These are phyloP conservation scores for Amanita subjunquillea DNA, from an alignment of 768 basidiomycete genomes.

Conservation along the genomic window DNA sequence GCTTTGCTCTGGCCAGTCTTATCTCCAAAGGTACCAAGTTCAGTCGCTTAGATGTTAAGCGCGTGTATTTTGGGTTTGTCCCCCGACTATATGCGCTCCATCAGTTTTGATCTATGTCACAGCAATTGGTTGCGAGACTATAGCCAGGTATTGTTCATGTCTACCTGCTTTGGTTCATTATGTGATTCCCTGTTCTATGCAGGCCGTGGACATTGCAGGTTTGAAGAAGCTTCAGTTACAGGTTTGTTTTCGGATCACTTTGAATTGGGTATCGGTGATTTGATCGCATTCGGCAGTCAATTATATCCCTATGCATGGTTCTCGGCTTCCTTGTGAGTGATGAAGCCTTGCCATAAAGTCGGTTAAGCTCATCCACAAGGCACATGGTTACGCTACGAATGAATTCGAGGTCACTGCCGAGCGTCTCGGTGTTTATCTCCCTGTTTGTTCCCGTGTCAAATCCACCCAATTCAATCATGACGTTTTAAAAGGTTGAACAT, in stretches of 20 bases:
- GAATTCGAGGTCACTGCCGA: constrained; percentile 84
- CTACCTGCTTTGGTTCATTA: neutral
- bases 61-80: constrained; percentile 70
- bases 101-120: constrained; percentile 2
- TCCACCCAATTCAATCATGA: neutral
- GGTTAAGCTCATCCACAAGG: constrained; percentile 27
- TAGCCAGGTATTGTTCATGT: constrained; percentile 39
- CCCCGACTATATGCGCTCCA: neutral
- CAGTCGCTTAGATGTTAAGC: constrained; percentile 69
- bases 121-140: constrained; percentile 90
- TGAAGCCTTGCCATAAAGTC: too few species aligned
- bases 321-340: constrained; percentile 74
- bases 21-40: constrained; percentile 63
- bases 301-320: constrained; percentile 81
- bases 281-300: constrained; percentile 42
- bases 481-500: constrained; percentile 54
- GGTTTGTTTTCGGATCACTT: constrained; percentile 25
- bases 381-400: constrained; percentile 70
- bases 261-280: constrained; percentile 4
- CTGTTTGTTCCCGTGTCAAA: constrained; percentile 30
- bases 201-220: constrained; percentile 80
- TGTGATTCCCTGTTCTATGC: neutral
- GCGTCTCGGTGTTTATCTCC: constrained; percentile 77
- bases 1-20: constrained; percentile 48
- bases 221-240: constrained; percentile 63